Conservation (phyloP, 441 rosid species). For the Euphorbia celastroides region DNA sequence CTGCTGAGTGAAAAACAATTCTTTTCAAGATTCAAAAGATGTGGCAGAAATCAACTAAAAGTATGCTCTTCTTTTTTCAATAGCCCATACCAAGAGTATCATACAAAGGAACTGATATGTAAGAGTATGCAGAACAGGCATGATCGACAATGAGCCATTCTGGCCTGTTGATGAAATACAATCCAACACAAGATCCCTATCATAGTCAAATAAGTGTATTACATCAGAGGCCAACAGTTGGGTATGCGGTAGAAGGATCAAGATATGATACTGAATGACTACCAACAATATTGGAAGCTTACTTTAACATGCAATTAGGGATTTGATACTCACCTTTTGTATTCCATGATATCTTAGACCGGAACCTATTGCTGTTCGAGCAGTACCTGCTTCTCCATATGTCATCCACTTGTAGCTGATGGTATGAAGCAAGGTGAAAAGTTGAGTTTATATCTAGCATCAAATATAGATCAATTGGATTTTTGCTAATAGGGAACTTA, state of each 20-base stretch:
- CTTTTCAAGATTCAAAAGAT: slow-evolving; percentile 12
- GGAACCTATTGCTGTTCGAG: slow-evolving; percentile 84
- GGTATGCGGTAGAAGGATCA: not conserved
- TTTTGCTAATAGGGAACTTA: slow-evolving; percentile 32
- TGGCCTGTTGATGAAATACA: slow-evolving; percentile 92
- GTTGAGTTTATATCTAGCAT: slow-evolving; percentile 13
- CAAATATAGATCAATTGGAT: slow-evolving; percentile 8
- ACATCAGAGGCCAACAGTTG: slow-evolving; percentile 17
- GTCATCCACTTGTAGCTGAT: slow-evolving; percentile 98
- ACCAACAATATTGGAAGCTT: slow-evolving; percentile 7
- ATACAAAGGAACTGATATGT: slow-evolving; percentile 87
- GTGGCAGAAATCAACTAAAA: slow-evolving; percentile 17
- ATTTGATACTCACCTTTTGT: slow-evolving; percentile 40
- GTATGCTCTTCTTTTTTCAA: slow-evolving; percentile 2
- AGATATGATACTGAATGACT: slow-evolving; percentile 3
- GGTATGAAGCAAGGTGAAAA: slow-evolving; percentile 8
- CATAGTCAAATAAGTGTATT: slow-evolving; percentile 19
- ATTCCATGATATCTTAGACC: slow-evolving; percentile 72
- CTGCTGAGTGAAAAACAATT: slow-evolving; percentile 36
- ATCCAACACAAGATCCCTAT: slow-evolving; percentile 81
- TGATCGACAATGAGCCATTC: slow-evolving; percentile 96
- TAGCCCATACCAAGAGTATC: slow-evolving; percentile 84
- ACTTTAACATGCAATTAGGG: not conserved
- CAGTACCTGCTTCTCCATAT: slow-evolving; percentile 88
- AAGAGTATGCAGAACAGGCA: slow-evolving; percentile 93